Base-by-base conservation (phyloP, 257 asterid species). In the Henckelia pumila region DNA sequence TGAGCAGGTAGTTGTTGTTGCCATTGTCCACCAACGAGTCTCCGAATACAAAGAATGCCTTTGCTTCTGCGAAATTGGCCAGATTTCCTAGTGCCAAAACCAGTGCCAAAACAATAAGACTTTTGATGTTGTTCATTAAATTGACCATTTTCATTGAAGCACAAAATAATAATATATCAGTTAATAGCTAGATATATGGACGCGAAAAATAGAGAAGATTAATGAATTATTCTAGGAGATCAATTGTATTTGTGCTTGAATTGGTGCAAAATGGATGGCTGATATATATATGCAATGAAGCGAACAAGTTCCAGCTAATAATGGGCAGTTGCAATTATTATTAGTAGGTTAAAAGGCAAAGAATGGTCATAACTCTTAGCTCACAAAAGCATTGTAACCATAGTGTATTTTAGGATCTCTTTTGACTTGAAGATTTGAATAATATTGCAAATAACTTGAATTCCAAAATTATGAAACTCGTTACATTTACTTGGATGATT, bases 1-100 rank as follows among this genome's bases (percentile, higher is more conserved):
- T 80, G 61, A 58, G 64, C 33, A 80, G 63, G 71, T 77, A 80
- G 69, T 80, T 80, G 72, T 80, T 80, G 72, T 80, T 80, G 32
- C 85, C 85, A 13, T 77, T 80, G 68, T 80, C 85, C 21, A 80
- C 85, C 59, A 80, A 63, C 0, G 85, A 80, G 69, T 80, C 85
- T 11, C 85, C 85, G 7, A 80, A 80, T 67, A 80, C 85, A 6
- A 80, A 80, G 21, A 80, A 80, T 0, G 85, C 85, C 44, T 25
- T 74, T 0, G 63, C 73, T 67, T 75, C 71, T 0, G 64, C 71
- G 10, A 1, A 47, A 57, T 20, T 20, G 3, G 20, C 17, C 13
- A 26, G 17, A 23, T 23, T 19, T 14, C 61, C 66, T 5, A 71
- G 5, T 19, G 50, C 23, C 29, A 72, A 72, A 4, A 72, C 6